Evolutionary conservation across 176 grass and related monocot species (phyloP).

Genomic region (Microstegium vimineum): DNA sequence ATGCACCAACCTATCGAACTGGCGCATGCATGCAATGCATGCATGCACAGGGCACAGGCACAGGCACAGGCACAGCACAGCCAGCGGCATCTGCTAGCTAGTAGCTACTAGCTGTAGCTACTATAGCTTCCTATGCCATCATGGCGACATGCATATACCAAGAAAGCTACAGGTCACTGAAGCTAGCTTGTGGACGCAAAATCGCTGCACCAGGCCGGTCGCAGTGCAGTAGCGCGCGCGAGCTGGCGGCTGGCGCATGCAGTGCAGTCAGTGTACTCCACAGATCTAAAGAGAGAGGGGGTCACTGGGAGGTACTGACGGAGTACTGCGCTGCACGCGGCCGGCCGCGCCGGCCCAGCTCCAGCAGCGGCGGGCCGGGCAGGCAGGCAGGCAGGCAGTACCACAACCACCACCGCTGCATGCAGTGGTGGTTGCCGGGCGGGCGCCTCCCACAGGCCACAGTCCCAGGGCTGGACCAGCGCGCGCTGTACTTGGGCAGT

Average conservation of each 20-base stretch:
- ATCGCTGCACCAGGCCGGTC: too few species aligned
- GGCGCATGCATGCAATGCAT: not conserved
- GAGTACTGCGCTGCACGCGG: not conserved
- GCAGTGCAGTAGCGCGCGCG: not conserved
- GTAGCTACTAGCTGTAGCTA: too few species aligned
- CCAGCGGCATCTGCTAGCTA: not conserved
- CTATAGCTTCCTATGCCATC: not conserved
- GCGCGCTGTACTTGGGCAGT: conserved; percentile 31
- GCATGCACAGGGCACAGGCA: not conserved
- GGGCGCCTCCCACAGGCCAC: too few species aligned
- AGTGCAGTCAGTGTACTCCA: not conserved
- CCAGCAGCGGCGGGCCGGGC: not conserved
- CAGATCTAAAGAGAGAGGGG: conserved; percentile 38
- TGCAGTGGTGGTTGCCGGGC: conserved; percentile 36
- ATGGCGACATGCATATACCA: not conserved
- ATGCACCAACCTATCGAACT: not conserved
- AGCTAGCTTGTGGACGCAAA: conserved; percentile 6
- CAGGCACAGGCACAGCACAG: too few species aligned
- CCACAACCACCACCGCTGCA: conserved; percentile 24
- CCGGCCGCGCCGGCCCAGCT: conserved; percentile 25
- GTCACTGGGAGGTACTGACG: not conserved
- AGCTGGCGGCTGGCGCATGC: not conserved
- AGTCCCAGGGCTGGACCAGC: conserved; percentile 25
- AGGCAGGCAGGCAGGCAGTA: not conserved
- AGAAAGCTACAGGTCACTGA: conserved; percentile 31